Conservation (phyloP, 164 flowering plant species). For the Euptelea pleiosperma region DNA sequence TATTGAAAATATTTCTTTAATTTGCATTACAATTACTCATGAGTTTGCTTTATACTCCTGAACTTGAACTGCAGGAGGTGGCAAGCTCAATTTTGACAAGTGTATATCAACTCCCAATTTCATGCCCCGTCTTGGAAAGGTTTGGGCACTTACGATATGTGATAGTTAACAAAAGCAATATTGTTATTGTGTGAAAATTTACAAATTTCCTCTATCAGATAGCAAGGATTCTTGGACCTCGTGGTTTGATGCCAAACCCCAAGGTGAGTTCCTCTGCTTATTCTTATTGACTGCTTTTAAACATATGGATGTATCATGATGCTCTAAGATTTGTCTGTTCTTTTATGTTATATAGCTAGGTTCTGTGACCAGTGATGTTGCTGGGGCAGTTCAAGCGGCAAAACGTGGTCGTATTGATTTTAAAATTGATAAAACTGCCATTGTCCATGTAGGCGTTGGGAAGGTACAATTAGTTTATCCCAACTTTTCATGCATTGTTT, state of each 20-base stretch:
- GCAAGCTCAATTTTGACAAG: constrained; percentile 72
- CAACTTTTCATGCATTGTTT: not conserved
- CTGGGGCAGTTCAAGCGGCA: constrained; percentile 66
- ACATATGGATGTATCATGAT: not conserved
- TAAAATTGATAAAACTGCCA: constrained; percentile 82
- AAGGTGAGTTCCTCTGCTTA: constrained; percentile 45
- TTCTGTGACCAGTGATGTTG: constrained; percentile 69
- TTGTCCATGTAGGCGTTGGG: constrained; percentile 89
- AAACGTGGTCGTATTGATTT: constrained; percentile 64
- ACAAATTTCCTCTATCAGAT: constrained; percentile 42
- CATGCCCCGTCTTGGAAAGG: constrained; percentile 73
- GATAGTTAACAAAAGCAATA: not conserved
- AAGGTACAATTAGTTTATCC: constrained; percentile 50
- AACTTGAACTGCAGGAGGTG: constrained; percentile 47
- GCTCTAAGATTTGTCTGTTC: constrained; percentile 9
- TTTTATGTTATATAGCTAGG: constrained; percentile 52
- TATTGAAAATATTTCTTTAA: not conserved
- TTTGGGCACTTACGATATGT: constrained; percentile 21
- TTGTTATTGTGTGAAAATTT: constrained; percentile 1
- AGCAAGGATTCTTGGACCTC: constrained; percentile 62
- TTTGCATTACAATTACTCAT: not conserved
- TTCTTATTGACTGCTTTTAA: not conserved
- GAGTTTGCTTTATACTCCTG: constrained; percentile 6
- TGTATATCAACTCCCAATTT: constrained; percentile 72
- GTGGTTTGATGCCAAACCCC: constrained; percentile 77